These are phyloP conservation scores for Phallus indusiatus DNA, from an alignment of 768 basidiomycete genomes.

Conservation along the genomic window DNA sequence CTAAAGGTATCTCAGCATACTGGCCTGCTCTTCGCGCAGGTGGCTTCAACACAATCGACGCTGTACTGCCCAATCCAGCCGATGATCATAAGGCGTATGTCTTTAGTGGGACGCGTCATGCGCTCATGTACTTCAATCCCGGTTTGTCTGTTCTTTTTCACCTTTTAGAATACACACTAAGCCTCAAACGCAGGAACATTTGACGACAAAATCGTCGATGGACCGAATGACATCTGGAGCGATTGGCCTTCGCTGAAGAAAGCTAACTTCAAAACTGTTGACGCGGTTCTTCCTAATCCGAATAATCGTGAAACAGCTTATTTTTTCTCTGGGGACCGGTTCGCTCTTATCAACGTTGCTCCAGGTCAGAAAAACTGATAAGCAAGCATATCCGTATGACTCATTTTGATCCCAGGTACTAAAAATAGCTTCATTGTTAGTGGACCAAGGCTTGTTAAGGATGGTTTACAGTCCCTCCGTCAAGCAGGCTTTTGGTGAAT, in stretches of 20 bases:
- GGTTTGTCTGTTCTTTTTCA: not conserved
- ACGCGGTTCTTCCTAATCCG: too few relatives aligned
- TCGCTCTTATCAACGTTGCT: too few relatives aligned
- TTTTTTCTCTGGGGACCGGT: too few relatives aligned
- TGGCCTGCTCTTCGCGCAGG: not conserved
- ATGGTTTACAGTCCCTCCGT: not conserved
- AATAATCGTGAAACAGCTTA: too few relatives aligned
- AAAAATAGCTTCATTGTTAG: not conserved
- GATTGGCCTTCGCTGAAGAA: too few relatives aligned
- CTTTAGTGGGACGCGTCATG: not conserved
- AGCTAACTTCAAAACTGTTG: too few relatives aligned
- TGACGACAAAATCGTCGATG: too few relatives aligned
- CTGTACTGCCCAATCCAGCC: not conserved
- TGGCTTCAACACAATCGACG: not conserved
- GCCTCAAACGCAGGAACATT: too few relatives aligned
- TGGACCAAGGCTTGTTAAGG: not conserved
- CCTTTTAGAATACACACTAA: too few relatives aligned
- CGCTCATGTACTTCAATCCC: not conserved
- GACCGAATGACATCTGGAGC: too few relatives aligned
- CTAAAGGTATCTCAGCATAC: not conserved
- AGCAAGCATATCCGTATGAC: not conserved
- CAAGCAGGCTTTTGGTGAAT: not conserved
- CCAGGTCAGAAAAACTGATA: not conserved
- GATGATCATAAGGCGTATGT: not conserved
- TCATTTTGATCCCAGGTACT: not conserved